Evolutionary conservation across 176 grass and related monocot species (phyloP).

Genomic region (Musa schizocarpa): DNA sequence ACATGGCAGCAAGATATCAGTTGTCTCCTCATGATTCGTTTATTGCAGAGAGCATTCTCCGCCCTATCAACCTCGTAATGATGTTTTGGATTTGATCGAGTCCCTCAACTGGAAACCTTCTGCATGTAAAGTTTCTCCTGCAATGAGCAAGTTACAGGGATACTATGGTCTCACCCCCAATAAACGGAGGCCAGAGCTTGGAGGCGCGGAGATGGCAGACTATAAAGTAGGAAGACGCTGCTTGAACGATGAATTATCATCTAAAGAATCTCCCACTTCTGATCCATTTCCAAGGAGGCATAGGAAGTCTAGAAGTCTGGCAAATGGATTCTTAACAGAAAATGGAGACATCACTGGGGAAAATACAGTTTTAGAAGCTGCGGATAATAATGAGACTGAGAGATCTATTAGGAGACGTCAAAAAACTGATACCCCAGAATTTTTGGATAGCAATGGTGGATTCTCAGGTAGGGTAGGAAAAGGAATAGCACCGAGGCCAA

Average conservation of each 20-base stretch:
- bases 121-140: slow-evolving; percentile 49
- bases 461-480: slow-evolving; percentile 16
- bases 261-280: slow-evolving; percentile 33
- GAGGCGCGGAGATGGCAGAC: slow-evolving; percentile 33
- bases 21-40: neutral
- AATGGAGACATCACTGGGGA: slow-evolving; percentile 31
- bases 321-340: slow-evolving; percentile 25
- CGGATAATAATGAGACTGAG: slow-evolving; percentile 32
- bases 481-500: slow-evolving; percentile 31
- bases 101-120: slow-evolving; percentile 44
- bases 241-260: slow-evolving; percentile 32
- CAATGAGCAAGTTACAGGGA: slow-evolving; percentile 88
- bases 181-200: slow-evolving; percentile 27
- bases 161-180: slow-evolving; percentile 71
- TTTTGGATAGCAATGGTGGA: slow-evolving; percentile 12
- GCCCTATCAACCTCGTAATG: slow-evolving; percentile 43
- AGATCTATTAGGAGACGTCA: slow-evolving; percentile 43
- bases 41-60: slow-evolving; percentile 45
- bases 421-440: slow-evolving; percentile 47
- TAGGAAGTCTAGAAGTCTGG: slow-evolving; percentile 46
- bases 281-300: slow-evolving; percentile 38
- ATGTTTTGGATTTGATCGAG: slow-evolving; percentile 59
- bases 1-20: neutral
- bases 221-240: slow-evolving; percentile 41
- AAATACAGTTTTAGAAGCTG: neutral